Percentiles rank a stretch among this genome's conserved stretches.
Evolutionary conservation across 2,329 filamentous ascomycete genomes (phyloP).

Genomic region (Cercospora berteroae): DNA sequence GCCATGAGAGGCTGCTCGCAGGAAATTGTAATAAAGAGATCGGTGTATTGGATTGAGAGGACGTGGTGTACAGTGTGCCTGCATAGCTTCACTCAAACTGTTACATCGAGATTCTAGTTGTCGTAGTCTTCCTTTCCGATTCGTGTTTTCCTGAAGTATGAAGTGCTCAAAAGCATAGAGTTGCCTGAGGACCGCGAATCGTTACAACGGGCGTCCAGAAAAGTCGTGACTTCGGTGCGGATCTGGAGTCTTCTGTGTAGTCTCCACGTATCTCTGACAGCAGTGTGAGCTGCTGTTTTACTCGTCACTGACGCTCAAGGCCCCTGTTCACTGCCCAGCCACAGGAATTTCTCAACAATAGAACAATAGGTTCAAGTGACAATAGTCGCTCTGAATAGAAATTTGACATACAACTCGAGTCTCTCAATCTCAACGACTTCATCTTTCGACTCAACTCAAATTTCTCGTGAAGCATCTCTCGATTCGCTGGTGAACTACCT

Average conservation of each 20-base stretch:
- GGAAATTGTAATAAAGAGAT: background rate
- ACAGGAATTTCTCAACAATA: background rate
- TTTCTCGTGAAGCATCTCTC: no score
- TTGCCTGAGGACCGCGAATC: background rate
- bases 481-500: background rate
- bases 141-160: background rate
- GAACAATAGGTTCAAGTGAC: background rate
- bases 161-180: background rate
- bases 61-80: background rate
- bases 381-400: background rate
- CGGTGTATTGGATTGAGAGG: background rate
- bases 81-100: background rate
- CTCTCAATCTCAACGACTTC: background rate
- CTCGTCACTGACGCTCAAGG: background rate
- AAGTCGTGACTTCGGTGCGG: background rate
- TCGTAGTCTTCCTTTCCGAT: background rate
- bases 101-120: background rate
- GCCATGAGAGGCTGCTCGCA: background rate
- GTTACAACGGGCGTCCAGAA: background rate
- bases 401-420: background rate
- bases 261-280: background rate
- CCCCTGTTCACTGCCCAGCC: background rate
- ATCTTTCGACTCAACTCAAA: background rate
- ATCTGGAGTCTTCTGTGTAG: background rate
- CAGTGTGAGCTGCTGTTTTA: background rate